A percentile compares a stretch with the other conserved stretches of the same genome.
Conservation (phyloP, 345 rosid genomes). For the Hibiscus mutabilis region DNA sequence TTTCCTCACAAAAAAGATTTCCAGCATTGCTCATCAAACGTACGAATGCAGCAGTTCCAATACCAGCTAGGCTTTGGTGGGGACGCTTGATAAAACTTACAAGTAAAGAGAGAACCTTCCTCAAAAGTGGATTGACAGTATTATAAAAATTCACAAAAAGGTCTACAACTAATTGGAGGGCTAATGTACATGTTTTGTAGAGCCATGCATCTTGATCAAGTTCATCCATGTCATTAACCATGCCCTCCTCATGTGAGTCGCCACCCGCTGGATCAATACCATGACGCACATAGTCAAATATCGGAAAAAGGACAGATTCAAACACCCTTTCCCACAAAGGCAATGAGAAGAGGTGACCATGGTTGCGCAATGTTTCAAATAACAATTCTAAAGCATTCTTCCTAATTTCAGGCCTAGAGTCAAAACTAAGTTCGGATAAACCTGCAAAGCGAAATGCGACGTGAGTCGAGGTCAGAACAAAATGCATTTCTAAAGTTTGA, state of each 20-base stretch:
- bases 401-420: constrained; percentile 97
- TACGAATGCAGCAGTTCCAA: constrained; percentile 95
- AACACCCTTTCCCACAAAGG: constrained; percentile 86
- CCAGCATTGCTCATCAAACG: constrained; percentile 97
- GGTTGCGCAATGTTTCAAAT: constrained; percentile 89
- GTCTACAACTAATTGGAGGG: constrained; percentile 95
- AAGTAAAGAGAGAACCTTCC: constrained; percentile 71
- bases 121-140: constrained; percentile 87
- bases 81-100: constrained; percentile 92
- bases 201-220: constrained; percentile 99
- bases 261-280: constrained; percentile 94
- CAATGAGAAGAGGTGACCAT: constrained; percentile 86
- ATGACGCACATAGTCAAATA: constrained; percentile 95
- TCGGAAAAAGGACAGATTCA: constrained; percentile 89
- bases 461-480: background rate
- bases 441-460: constrained; percentile 44
- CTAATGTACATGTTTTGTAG: constrained; percentile 94
- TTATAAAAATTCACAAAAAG: constrained; percentile 88
- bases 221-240: constrained; percentile 50
- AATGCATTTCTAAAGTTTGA: background rate
- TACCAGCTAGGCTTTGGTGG: constrained; percentile 98
- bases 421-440: constrained; percentile 94
- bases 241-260: constrained; percentile 49
- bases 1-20: constrained; percentile 75
- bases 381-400: constrained; percentile 84